phyloP scores from a whole-genome alignment of 352 stramenopile species.

The Phytopythium delawarense region DNA sequence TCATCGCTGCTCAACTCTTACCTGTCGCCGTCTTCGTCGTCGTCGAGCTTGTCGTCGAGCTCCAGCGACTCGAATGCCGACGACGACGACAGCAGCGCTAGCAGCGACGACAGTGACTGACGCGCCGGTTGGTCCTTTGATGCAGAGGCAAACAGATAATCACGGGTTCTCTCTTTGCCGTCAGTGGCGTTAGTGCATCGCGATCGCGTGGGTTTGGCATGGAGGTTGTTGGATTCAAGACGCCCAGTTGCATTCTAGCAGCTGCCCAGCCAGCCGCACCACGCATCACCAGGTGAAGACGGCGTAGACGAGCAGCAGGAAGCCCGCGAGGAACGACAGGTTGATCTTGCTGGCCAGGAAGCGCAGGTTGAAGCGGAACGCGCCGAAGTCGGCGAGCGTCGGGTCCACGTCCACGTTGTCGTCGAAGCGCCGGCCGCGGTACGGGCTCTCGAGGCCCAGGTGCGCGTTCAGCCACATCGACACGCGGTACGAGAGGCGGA shows the following conservation, averaged over 20 bases:
- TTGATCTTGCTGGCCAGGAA: conserved; percentile 87
- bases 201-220: not conserved
- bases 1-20: conserved; percentile 53
- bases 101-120: conserved; percentile 44
- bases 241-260: not conserved
- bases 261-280: too few relatives aligned
- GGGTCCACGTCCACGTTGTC: conserved; percentile 73
- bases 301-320: conserved; percentile 63
- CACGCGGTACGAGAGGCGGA: conserved; percentile 71
- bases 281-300: conserved; percentile 58
- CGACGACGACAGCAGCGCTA: conserved; percentile 16
- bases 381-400: conserved; percentile 19
- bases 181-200: not conserved
- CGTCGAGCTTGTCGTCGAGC: conserved; percentile 78
- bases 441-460: conserved; percentile 64
- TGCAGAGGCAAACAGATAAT: not conserved
- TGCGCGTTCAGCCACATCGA: conserved; percentile 75
- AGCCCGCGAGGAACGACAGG: conserved; percentile 51
- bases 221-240: not conserved
- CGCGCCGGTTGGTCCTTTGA: conserved; percentile 7
- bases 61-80: conserved; percentile 18
- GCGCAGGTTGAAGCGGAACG: conserved; percentile 84
- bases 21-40: conserved; percentile 62
- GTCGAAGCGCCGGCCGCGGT: conserved; percentile 61
- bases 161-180: not conserved